Percentiles rank a stretch among this genome's conserved stretches.
Evolutionary conservation across 106 monocot species (phyloP).

Genomic region (Platanthera guangdongensis): DNA sequence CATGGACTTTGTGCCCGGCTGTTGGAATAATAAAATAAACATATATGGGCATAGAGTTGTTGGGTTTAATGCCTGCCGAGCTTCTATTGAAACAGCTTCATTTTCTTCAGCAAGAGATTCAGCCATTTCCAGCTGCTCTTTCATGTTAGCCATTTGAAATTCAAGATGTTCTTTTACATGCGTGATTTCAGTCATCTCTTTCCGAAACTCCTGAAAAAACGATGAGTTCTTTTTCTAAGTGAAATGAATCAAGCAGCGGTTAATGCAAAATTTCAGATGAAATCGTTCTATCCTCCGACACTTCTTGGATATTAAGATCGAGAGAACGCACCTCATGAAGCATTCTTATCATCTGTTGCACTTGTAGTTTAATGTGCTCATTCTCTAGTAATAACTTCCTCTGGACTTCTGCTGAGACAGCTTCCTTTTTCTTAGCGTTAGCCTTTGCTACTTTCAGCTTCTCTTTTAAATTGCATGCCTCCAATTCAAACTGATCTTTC

Average conservation of each 20-base stretch:
- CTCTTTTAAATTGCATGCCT: background rate
- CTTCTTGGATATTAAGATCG: slow-evolving; percentile 16
- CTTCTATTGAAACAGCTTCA: slow-evolving; percentile 79
- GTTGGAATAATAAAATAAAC: background rate
- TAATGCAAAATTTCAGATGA: slow-evolving; percentile 37
- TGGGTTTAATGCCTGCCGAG: slow-evolving; percentile 45
- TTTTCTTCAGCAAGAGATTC: slow-evolving; percentile 76
- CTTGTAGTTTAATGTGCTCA: slow-evolving; percentile 31
- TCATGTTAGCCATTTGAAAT: slow-evolving; percentile 32
- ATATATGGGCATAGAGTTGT: background rate
- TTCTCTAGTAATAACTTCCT: slow-evolving; percentile 25
- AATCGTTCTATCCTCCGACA: slow-evolving; percentile 30
- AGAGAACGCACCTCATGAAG: slow-evolving; percentile 14
- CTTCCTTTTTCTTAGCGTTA: slow-evolving; percentile 12
- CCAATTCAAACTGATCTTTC: background rate
- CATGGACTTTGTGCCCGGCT: no score
- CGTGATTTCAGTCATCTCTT: slow-evolving; percentile 26
- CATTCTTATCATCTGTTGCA: slow-evolving; percentile 20
- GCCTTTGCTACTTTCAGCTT: background rate
- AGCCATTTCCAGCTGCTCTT: slow-evolving; percentile 64
- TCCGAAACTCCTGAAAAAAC: slow-evolving; percentile 29
- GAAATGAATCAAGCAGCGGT: slow-evolving; percentile 35
- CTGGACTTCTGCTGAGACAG: background rate
- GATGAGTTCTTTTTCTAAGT: slow-evolving; percentile 26
- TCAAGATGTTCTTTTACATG: slow-evolving; percentile 34